Percentiles rank a stretch among this genome's conserved stretches.
Evolutionary conservation across 2,329 filamentous ascomycete species (phyloP).

Genomic region (Bipolaris oryzae): DNA sequence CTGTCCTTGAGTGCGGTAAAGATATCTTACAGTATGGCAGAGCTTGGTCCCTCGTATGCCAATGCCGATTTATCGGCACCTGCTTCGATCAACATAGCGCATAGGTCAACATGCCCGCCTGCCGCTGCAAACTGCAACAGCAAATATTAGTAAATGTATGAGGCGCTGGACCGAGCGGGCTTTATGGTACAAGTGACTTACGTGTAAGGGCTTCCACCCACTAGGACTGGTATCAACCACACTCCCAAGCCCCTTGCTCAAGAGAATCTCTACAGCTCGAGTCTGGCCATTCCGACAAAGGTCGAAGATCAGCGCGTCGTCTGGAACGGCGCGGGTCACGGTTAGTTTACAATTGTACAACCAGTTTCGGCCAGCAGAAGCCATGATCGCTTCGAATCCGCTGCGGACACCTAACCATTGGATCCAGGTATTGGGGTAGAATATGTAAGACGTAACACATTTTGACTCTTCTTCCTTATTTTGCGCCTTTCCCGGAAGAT

Average conservation of each 20-base stretch:
- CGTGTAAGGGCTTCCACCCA: neutral
- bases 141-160: neutral
- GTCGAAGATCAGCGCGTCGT: constrained; percentile 21
- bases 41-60: neutral
- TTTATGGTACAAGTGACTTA: neutral
- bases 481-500: neutral
- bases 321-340: constrained; percentile 6
- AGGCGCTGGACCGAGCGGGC: too few species aligned
- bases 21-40: neutral
- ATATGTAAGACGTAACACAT: neutral
- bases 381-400: neutral
- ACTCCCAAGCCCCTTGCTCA: constrained; percentile 15
- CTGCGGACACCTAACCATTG: neutral
- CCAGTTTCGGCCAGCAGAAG: neutral
- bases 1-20: neutral
- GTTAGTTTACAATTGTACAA: neutral
- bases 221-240: constrained; percentile 19
- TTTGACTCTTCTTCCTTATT: neutral
- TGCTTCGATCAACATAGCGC: neutral
- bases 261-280: constrained; percentile 16
- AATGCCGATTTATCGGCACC: neutral
- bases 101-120: neutral
- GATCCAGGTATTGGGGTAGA: neutral
- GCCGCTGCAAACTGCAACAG: neutral
- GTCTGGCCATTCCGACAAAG: constrained; percentile 18